A percentile compares a stretch with the other conserved stretches of the same genome.
Evolutionary conservation across 352 stramenopile genomes (phyloP).

Genomic region (Elongisporangium undulatum): DNA sequence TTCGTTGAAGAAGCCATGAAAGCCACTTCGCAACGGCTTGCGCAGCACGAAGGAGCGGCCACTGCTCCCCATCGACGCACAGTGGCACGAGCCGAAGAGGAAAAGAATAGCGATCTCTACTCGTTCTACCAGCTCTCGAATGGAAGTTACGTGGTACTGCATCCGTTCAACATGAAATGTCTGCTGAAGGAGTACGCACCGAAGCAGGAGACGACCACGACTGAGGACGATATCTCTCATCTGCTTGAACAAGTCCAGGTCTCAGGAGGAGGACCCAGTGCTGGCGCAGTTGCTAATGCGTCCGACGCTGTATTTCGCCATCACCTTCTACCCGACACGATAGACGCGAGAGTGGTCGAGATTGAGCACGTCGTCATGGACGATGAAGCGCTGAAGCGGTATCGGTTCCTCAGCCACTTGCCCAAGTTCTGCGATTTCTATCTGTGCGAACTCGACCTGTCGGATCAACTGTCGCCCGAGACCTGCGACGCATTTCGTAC

Average conservation of each 20-base stretch:
- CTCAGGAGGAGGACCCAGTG: not conserved
- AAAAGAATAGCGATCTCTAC: conserved; percentile 38
- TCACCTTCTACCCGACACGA: conserved; percentile 45
- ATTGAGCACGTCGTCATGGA: conserved; percentile 88
- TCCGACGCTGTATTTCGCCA: conserved; percentile 23
- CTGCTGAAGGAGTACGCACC: conserved; percentile 70
- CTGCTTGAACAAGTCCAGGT: not conserved
- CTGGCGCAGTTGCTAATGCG: conserved; percentile 2
- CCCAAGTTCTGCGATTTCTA: conserved; percentile 86
- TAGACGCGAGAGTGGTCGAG: conserved; percentile 66
- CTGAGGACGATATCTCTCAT: not conserved
- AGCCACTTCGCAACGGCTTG: conserved; percentile 57
- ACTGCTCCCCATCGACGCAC: not conserved
- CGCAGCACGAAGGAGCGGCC: conserved; percentile 11
- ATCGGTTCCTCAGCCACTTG: conserved; percentile 84
- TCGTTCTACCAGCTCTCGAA: conserved; percentile 86
- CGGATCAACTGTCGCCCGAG: conserved; percentile 52
- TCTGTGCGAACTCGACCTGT: conserved; percentile 83
- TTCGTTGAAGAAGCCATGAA: conserved; percentile 81
- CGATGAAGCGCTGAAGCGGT: conserved; percentile 77
- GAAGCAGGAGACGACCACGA: conserved; percentile 15
- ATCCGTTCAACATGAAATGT: conserved; percentile 89
- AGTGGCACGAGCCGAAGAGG: conserved; percentile 2
- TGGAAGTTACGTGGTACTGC: conserved; percentile 85
- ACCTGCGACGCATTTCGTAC: conserved; percentile 55